These are phyloP conservation scores for Fusarium humuli DNA, from an alignment of 2,329 filamentous ascomycete genomes.

Conservation along the genomic window DNA sequence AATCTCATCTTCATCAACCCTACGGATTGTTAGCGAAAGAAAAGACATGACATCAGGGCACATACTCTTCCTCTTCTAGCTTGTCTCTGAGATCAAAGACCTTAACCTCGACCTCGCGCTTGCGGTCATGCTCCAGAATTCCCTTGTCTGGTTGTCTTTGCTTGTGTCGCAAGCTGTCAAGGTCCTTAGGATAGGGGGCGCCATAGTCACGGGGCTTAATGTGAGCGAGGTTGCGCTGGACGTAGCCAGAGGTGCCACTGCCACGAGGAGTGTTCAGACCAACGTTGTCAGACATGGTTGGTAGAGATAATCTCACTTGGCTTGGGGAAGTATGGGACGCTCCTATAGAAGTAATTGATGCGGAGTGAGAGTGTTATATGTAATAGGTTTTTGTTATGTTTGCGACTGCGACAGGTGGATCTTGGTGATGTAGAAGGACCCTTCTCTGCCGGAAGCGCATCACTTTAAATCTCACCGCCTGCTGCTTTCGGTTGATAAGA, in stretches of 20 bases:
- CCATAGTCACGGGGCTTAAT: slow-evolving; percentile 84
- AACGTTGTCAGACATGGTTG: slow-evolving; percentile 91
- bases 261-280: slow-evolving; percentile 94
- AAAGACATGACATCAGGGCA: slow-evolving; percentile 7
- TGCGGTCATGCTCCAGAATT: slow-evolving; percentile 93
- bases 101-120: slow-evolving; percentile 90
- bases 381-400: slow-evolving; percentile 10
- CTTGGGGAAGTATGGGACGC: not conserved
- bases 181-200: slow-evolving; percentile 80
- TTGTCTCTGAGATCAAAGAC: slow-evolving; percentile 90
- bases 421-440: slow-evolving; percentile 34
- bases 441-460: slow-evolving; percentile 13
- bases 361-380: slow-evolving; percentile 4
- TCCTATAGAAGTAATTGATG: not conserved
- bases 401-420: slow-evolving; percentile 20
- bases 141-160: slow-evolving; percentile 89
- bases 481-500: slow-evolving; percentile 27
- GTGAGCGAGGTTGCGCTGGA: slow-evolving; percentile 93
- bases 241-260: slow-evolving; percentile 96
- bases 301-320: not conserved
- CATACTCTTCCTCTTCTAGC: slow-evolving; percentile 89
- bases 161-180: slow-evolving; percentile 76
- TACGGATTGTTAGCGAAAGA: slow-evolving; percentile 49
- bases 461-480: slow-evolving; percentile 12
- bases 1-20: slow-evolving; percentile 89